A percentile compares a stretch with the other conserved stretches of the same genome.
phyloP scores from a whole-genome alignment of 2,329 filamentous ascomycete species.

The Fusarium anthophilum region DNA sequence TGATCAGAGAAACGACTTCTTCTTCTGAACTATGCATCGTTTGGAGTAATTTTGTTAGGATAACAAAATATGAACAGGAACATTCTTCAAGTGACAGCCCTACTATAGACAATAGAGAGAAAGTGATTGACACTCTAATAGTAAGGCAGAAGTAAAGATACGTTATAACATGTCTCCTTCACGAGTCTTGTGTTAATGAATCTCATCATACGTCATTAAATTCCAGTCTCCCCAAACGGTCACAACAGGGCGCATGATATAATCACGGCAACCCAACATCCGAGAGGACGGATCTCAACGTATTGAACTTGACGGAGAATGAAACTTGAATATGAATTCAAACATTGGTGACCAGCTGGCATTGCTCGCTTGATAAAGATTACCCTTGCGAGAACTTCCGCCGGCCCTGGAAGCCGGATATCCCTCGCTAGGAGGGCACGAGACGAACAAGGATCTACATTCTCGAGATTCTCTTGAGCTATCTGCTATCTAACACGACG shows the following conservation, averaged over 20 bases:
- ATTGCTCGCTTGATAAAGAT: not conserved
- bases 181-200: not conserved
- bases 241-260: not conserved
- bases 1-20: too few species aligned
- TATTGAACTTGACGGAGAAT: fast-evolving
- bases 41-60: not conserved
- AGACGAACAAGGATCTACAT: not conserved
- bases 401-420: not conserved
- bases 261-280: not conserved
- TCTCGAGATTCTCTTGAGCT: not conserved
- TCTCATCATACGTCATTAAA: not conserved
- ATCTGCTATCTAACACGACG: fast-evolving
- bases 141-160: too few species aligned
- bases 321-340: not conserved
- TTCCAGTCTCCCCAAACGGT: not conserved
- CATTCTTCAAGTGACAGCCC: not conserved
- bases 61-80: too few species aligned
- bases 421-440: not conserved
- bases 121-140: not conserved
- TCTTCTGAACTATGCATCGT: not conserved
- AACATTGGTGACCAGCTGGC: not conserved
- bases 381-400: not conserved
- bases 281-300: not conserved
- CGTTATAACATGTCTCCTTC: not conserved
- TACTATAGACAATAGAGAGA: too few species aligned